Conservation (phyloP, 495 filamentous ascomycete species). For the Neurospora sp. region DNA sequence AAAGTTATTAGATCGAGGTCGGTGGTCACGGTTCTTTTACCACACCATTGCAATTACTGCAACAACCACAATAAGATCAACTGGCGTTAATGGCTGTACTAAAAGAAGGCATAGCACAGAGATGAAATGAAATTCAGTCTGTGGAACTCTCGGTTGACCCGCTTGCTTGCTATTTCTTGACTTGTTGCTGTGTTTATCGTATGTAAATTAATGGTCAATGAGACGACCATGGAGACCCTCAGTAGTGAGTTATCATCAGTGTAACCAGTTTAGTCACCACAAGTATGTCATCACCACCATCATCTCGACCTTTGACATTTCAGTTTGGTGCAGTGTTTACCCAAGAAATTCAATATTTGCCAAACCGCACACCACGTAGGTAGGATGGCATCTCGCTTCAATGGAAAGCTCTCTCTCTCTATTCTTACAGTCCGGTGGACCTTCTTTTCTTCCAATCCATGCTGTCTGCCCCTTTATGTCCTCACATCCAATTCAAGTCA, state of each 20-base stretch:
- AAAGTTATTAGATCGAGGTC: no score
- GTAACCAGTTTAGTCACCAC: not conserved
- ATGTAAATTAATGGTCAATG: not conserved
- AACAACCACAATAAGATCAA: not conserved
- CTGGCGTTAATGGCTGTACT: not conserved
- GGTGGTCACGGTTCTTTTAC: no score
- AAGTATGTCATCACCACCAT: not conserved
- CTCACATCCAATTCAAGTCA: not conserved
- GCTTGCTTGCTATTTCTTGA: not conserved
- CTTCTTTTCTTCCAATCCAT: not conserved
- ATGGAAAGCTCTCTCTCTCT: not conserved
- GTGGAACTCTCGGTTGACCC: not conserved
- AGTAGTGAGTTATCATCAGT: not conserved
- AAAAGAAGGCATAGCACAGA: not conserved
- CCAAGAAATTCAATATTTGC: not conserved
- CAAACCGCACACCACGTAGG: not conserved
- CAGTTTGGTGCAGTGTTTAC: not conserved
- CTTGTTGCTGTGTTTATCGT: not conserved
- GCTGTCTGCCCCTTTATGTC: not conserved
- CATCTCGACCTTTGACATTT: not conserved
- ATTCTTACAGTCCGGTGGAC: not conserved
- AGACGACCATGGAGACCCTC: not conserved
- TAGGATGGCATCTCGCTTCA: not conserved
- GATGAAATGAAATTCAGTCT: not conserved
- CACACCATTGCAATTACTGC: no score